A percentile compares a stretch with the other conserved stretches of the same genome.
Evolutionary conservation across 1,284 basidiomycete genomes (phyloP).

Genomic region (Ustilago curta): DNA sequence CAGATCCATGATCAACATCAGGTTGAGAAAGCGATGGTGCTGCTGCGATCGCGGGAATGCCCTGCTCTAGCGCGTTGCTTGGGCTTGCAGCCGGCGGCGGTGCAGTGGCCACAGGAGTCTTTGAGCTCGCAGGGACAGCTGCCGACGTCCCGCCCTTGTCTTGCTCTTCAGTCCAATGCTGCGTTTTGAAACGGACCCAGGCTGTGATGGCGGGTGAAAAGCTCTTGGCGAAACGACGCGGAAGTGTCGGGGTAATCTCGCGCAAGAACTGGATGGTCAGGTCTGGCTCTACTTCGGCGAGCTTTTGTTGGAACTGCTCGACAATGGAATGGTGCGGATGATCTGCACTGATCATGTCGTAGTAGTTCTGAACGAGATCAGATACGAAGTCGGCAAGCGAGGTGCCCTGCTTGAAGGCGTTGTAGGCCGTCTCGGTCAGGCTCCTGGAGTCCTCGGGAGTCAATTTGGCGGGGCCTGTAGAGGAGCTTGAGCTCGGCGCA

Average conservation of each 20-base stretch:
- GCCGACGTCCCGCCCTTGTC: not conserved
- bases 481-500: slow-evolving; percentile 11
- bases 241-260: slow-evolving; percentile 2
- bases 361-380: slow-evolving; percentile 7
- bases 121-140: not conserved
- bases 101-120: not conserved
- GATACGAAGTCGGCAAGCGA: slow-evolving; percentile 17
- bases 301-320: slow-evolving; percentile 11
- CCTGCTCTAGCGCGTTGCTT: not conserved
- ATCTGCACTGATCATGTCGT: not conserved
- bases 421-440: not conserved
- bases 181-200: slow-evolving; percentile 1
- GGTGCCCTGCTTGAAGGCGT: not conserved
- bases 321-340: slow-evolving; percentile 4
- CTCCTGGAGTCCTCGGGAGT: slow-evolving; percentile 3
- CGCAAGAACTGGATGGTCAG: slow-evolving; percentile 10
- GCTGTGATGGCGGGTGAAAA: slow-evolving; percentile 6
- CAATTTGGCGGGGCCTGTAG: not conserved
- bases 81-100: not conserved
- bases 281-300: not conserved
- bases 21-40: not conserved
- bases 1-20: not conserved
- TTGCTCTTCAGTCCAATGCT: not conserved
- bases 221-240: slow-evolving; percentile 4
- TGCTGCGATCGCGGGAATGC: not conserved